Base-by-base conservation (phyloP, 1,284 basidiomycete genomes). In the Cystobasidiaceae sp. region DNA sequence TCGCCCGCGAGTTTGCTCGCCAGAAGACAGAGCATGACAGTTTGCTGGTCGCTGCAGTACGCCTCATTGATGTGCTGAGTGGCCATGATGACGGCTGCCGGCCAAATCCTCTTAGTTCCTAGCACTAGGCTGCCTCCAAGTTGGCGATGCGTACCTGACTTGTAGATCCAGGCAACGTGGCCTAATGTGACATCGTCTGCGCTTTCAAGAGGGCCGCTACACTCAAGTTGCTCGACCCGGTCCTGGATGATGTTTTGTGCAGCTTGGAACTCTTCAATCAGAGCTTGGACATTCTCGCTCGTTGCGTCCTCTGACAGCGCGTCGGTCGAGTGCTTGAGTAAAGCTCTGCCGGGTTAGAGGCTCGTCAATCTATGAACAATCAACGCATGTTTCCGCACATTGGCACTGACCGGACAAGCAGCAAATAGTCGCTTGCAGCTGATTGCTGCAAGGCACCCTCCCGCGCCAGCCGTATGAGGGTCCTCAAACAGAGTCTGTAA, bases 131-230 rank as follows among this genome's bases (percentile, higher is more conserved):
- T n/a, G n/a, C n/a, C n/a, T n/a, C n/a, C n/a, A n/a, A n/a, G n/a
- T n/a, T n/a, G n/a, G n/a, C 3, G 6, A 7, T 25, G 46, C 17
- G 2, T 27, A 60, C 58, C 32, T 50, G 21, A 50, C 37, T 30
- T 60, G 58, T 60, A 60, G 30, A 60, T 37, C 58, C 58, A 60
- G 5, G 32, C 32, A n/a, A 41, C 27, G 30, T 49, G 21, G 27
- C 21, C n/a, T 27, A 28, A 27, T 27, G 27, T 41, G 4, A 21
- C n/a, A n/a, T n/a, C n/a, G n/a, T n/a, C n/a, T n/a, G n/a, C n/a
- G n/a, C n/a, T n/a, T n/a, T n/a, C n/a, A n/a, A n/a, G n/a, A n/a
- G n/a, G n/a, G n/a, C n/a, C n/a, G n/a, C n/a, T n/a, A n/a, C n/a
- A n/a, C n/a, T n/a, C n/a, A n/a, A n/a, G n/a, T 34, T 41, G 48